These are phyloP conservation scores for Brassica cretica DNA, from an alignment of 345 rosid species.

Conservation along the genomic window DNA sequence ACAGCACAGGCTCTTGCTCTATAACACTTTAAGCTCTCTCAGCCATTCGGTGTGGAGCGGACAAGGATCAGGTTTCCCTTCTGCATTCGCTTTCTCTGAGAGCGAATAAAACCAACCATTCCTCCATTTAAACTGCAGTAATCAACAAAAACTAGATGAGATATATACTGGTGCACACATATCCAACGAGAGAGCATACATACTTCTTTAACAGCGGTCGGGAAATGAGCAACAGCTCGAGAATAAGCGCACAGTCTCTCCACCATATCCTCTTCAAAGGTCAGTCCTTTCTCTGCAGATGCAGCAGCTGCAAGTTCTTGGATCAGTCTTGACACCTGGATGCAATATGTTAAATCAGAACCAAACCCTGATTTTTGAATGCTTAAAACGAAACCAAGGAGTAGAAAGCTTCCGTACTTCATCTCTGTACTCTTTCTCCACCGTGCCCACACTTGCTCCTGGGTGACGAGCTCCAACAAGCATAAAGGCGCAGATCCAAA, in stretches of 20 bases:
- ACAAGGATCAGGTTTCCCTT: constrained; percentile 83
- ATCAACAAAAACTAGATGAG: not conserved
- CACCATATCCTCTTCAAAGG: constrained; percentile 72
- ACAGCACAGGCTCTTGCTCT: constrained; percentile 7
- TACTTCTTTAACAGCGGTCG: constrained; percentile 96
- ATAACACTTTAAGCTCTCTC: constrained; percentile 69
- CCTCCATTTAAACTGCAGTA: constrained; percentile 93
- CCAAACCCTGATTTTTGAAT: not conserved
- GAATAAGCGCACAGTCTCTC: constrained; percentile 91
- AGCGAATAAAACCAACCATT: constrained; percentile 94
- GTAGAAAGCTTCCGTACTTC: constrained; percentile 47
- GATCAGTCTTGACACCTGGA: constrained; percentile 73
- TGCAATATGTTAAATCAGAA: not conserved
- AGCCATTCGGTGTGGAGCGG: constrained; percentile 94
- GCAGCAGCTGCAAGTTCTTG: constrained; percentile 83
- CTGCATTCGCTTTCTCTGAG: constrained; percentile 69
- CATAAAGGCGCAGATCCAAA: constrained; percentile 97
- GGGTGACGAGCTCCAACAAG: constrained; percentile 99
- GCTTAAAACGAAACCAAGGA: not conserved
- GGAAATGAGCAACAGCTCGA: constrained; percentile 86
- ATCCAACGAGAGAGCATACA: too few relatives aligned
- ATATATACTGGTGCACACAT: not conserved
- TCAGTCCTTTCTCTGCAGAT: constrained; percentile 68
- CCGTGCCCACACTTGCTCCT: constrained; percentile 82
- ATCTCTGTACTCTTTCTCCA: constrained; percentile 74